Evolutionary conservation across 148 eudicot genomes (phyloP).

Genomic region (Camellia granthamiana): DNA sequence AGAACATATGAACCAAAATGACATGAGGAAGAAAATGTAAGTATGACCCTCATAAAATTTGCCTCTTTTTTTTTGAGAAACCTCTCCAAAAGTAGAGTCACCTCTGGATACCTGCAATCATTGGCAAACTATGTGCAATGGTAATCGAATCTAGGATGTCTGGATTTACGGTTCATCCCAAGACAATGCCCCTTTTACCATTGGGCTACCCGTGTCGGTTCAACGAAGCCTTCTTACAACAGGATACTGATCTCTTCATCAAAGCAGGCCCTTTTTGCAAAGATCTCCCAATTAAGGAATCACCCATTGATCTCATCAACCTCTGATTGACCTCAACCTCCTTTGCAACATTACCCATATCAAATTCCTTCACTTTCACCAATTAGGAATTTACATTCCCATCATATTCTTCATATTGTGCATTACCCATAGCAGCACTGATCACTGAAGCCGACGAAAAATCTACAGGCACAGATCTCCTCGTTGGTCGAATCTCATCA

Average conservation of each 20-base stretch:
- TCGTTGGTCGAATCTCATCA: constrained; percentile 16
- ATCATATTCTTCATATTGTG: background rate
- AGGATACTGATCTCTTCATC: constrained; percentile 55
- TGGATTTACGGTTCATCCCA: too few relatives aligned
- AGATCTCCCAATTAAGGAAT: constrained; percentile 21
- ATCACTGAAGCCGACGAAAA: constrained; percentile 21
- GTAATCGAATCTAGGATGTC: too few relatives aligned
- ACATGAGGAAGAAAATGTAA: too few relatives aligned
- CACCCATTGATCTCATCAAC: constrained; percentile 6
- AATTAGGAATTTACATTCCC: constrained; percentile 9
- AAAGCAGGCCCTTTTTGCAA: constrained; percentile 29
- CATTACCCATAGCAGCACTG: constrained; percentile 15
- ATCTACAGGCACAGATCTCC: constrained; percentile 40
- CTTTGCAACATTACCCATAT: background rate
- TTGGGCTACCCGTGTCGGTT: too few relatives aligned
- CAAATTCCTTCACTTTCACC: background rate
- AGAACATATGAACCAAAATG: too few relatives aligned
- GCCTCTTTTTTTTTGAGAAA: too few relatives aligned
- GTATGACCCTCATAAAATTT: too few relatives aligned
- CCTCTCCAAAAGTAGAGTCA: too few relatives aligned
- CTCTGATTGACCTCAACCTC: constrained; percentile 9
- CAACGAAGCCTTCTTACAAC: constrained; percentile 41
- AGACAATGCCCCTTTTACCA: too few relatives aligned
- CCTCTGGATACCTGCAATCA: too few relatives aligned
- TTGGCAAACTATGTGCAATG: too few relatives aligned